phyloP scores from a whole-genome alignment of 805 yeast genomes.

The Kregervanrija delftensis region DNA sequence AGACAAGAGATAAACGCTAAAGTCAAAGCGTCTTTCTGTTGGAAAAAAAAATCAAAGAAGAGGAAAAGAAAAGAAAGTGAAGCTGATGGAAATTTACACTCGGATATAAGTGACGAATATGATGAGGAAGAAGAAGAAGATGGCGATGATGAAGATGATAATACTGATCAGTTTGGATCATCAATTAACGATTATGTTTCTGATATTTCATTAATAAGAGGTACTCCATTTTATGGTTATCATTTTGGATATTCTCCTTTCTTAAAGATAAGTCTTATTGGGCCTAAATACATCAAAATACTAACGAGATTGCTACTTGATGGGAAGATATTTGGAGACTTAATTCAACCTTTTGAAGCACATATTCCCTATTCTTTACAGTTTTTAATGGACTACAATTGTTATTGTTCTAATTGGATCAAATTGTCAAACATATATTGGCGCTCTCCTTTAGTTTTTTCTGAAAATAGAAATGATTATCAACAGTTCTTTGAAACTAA shows the following conservation, averaged over 20 bases:
- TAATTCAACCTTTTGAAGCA: slow-evolving; percentile 58
- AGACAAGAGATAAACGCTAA: slow-evolving; percentile 38
- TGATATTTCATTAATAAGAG: slow-evolving; percentile 59
- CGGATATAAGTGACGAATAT: slow-evolving; percentile 7
- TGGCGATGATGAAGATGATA: slow-evolving; percentile 9
- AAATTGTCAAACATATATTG: slow-evolving; percentile 40
- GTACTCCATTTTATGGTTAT: slow-evolving; percentile 80
- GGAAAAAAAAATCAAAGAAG: slow-evolving; percentile 11
- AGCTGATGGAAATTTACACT: slow-evolving; percentile 1
- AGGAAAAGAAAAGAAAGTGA: slow-evolving; percentile 7
- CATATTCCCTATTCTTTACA: slow-evolving; percentile 77
- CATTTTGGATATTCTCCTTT: slow-evolving; percentile 56
- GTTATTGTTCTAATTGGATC: slow-evolving; percentile 82
- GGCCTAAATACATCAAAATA: slow-evolving; percentile 53
- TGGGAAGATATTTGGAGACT: slow-evolving; percentile 34
- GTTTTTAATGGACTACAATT: slow-evolving; percentile 74
- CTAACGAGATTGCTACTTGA: slow-evolving; percentile 41
- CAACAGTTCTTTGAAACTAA: slow-evolving; percentile 21
- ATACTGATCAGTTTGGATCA: slow-evolving; percentile 1
- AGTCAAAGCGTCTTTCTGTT: slow-evolving; percentile 33
- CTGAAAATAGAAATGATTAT: slow-evolving; percentile 5
- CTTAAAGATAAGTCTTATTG: slow-evolving; percentile 61
- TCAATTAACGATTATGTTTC: slow-evolving; percentile 36
- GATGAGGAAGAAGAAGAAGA: slow-evolving; percentile 12
- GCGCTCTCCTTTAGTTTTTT: slow-evolving; percentile 43